These are phyloP conservation scores for Neoboletus subvelutipes DNA, from an alignment of 768 basidiomycete species.

Conservation along the genomic window DNA sequence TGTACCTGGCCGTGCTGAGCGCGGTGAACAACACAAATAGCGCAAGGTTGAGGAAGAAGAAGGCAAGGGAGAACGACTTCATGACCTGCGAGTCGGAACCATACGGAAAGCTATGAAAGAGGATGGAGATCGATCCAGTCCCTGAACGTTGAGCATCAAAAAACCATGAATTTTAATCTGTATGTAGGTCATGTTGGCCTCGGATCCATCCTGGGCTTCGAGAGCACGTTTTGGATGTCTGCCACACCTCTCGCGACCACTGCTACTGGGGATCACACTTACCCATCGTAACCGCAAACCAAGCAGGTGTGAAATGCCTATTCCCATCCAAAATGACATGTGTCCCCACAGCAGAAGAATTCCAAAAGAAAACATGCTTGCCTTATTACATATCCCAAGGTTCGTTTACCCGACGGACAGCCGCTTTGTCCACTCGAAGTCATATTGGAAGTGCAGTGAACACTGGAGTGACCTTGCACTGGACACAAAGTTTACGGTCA, in stretches of 20 bases:
- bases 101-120: slow-evolving; percentile 61
- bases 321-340: not conserved
- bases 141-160: slow-evolving; percentile 29
- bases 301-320: slow-evolving; percentile 55
- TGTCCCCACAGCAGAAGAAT: not conserved
- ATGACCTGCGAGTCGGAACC: slow-evolving; percentile 41
- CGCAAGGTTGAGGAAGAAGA: slow-evolving; percentile 59
- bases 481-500: not conserved
- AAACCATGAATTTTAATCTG: not conserved
- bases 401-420: slow-evolving; percentile 21
- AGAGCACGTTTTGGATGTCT: not conserved
- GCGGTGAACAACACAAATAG: slow-evolving; percentile 52
- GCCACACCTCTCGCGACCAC: not conserved
- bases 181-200: not conserved
- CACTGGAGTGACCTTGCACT: not conserved
- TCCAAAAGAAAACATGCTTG: slow-evolving; percentile 8
- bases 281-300: slow-evolving; percentile 60
- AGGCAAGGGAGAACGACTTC: slow-evolving; percentile 41
- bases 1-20: slow-evolving; percentile 50
- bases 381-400: slow-evolving; percentile 38
- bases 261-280: slow-evolving; percentile 8
- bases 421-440: not conserved
- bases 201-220: not conserved
- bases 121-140: slow-evolving; percentile 52
- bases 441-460: not conserved